Evolutionary conservation across 1,284 basidiomycete genomes (phyloP).

Genomic region (Papiliotrema nemorosa): DNA sequence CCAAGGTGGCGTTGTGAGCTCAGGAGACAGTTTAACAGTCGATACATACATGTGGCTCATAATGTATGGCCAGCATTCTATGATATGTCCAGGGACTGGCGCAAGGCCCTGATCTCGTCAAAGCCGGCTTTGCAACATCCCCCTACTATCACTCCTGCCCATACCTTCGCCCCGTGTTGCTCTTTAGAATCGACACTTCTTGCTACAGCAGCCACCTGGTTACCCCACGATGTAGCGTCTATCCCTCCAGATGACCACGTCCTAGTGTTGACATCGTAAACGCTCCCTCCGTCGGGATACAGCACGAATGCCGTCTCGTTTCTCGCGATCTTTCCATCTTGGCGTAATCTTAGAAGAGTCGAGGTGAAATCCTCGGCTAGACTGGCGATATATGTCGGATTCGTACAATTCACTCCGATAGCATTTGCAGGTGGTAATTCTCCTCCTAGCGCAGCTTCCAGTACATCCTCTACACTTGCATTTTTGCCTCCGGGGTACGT

Average conservation of each 20-base stretch:
- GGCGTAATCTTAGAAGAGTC: not conserved
- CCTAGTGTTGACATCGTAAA: constrained; percentile 55
- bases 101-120: constrained; percentile 53
- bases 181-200: constrained; percentile 15
- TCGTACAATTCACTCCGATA: constrained; percentile 71
- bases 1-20: constrained; percentile 2
- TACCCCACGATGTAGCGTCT: constrained; percentile 52
- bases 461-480: constrained; percentile 48
- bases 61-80: not conserved
- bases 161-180: constrained; percentile 37
- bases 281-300: constrained; percentile 68
- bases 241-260: constrained; percentile 51
- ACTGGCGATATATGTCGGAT: constrained; percentile 31
- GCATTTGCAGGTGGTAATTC: constrained; percentile 50
- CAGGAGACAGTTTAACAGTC: not conserved
- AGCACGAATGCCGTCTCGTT: constrained; percentile 57
- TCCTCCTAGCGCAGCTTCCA: constrained; percentile 17
- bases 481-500: constrained; percentile 13
- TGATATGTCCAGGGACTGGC: not conserved
- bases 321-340: not conserved
- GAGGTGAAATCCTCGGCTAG: constrained; percentile 41
- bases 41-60: not conserved
- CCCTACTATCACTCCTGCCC: constrained; percentile 62
- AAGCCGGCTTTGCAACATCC: constrained; percentile 69
- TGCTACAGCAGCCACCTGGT: constrained; percentile 45